Evolutionary conservation across 306 rosid species (phyloP).

Genomic region (Prunus campanulata): DNA sequence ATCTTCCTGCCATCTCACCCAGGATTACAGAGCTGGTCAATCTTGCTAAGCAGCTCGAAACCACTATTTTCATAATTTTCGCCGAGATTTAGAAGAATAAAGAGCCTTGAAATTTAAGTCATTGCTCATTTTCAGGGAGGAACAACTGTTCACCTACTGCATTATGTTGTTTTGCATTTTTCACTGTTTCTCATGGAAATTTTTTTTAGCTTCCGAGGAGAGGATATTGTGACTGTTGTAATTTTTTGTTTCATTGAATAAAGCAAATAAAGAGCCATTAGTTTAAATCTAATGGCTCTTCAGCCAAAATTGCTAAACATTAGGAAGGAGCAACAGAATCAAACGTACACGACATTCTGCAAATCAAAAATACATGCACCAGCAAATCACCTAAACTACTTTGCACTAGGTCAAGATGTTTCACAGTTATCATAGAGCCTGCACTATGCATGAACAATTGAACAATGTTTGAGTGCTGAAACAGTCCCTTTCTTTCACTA

Average conservation of each 20-base stretch:
- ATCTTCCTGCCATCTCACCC: background rate
- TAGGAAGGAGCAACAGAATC: background rate
- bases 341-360: background rate
- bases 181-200: background rate
- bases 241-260: background rate
- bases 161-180: background rate
- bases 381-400: too few species aligned
- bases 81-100: background rate
- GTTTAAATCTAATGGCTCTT: too few species aligned
- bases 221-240: background rate
- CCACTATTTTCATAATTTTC: background rate
- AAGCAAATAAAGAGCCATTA: background rate
- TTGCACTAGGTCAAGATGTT: too few species aligned
- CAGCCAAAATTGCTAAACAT: background rate
- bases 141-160: background rate
- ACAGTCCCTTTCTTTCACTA: background rate
- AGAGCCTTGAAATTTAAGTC: background rate
- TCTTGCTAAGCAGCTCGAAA: background rate
- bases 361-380: too few species aligned
- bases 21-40: background rate
- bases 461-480: background rate
- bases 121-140: background rate
- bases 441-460: background rate
- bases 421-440: background rate
- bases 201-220: background rate